Base-by-base conservation (phyloP, 306 rosid genomes). In the Gastrolobium villosum region DNA sequence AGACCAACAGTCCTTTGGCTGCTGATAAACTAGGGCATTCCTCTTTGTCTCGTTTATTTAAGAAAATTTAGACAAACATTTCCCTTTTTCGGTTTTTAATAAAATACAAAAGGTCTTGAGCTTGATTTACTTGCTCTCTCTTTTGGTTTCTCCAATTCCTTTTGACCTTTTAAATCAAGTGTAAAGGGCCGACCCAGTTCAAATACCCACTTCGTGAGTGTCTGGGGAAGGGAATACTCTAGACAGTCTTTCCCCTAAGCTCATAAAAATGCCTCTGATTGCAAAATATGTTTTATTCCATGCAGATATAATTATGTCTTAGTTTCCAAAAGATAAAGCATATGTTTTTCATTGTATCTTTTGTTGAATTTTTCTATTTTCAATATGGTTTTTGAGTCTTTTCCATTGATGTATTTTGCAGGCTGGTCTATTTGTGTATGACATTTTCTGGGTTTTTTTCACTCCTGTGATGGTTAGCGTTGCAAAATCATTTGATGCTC, bases 401-500 rank as follows among this genome's bases (percentile, higher is more conserved):
- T 9, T 71, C 13, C 7, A 41, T 66, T 72, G 45, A 53, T 81
- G 34, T 80, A 65, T 32, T 46, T 62, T 78, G 64, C 89, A 96
- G 99, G 94, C 94, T 44, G 99, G 99, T 65, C 96, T 96, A 35
- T 96, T 96, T 80, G 94, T 96, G 7, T 96, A 96, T 56, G 98
- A 96, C 83, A 93, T 96, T 69, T 96, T 96, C 96, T 96, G 99
- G 99, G 99, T 96, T 79, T 96, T 96, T 94, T 96, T 96, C 87
- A 96, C 98, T 52, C 99, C 99, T 6, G 99, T 96, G 79, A 96
- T 96, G 99, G 99, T 96, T 67, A 96, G 99, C 79, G 99, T 96
- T 67, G 99, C 99, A 37, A 96, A 96, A 90, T 96, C 98, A 68
- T 96, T 96, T 72, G 99, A 96, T 72, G 99, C 99, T 69, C 99